phyloP scores from a whole-genome alignment of 108 stramenopile genomes.

The Skeletonema marinoi region DNA sequence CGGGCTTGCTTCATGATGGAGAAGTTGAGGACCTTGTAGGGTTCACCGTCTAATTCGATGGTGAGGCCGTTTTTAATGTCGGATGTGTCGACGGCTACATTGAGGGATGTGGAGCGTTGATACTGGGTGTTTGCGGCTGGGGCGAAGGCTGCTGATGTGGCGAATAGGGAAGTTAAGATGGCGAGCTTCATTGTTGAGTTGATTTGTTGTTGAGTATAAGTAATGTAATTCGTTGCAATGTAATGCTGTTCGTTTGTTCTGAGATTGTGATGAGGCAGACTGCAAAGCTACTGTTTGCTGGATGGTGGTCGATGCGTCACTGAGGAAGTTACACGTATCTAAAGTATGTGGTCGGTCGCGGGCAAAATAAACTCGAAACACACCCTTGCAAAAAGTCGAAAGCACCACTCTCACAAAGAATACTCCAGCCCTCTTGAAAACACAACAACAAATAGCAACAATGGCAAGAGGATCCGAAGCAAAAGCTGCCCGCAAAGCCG shows the following conservation, averaged over 20 bases:
- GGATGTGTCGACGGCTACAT: conserved; percentile 83
- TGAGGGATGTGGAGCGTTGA: conserved; percentile 18
- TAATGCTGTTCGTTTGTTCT: too few species aligned
- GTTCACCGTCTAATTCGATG: conserved; percentile 91
- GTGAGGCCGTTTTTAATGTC: conserved; percentile 97
- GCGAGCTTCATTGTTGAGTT: background rate
- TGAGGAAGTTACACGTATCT: too few species aligned
- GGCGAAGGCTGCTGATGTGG: conserved; percentile 17
- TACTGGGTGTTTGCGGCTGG: background rate
- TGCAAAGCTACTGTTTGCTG: too few species aligned
- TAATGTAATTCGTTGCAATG: too few species aligned
- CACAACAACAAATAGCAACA: conserved; percentile 17
- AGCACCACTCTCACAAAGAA: background rate
- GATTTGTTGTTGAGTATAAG: background rate
- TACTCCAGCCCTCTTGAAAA: too few species aligned
- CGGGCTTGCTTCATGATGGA: conserved; percentile 94
- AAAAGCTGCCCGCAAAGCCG: conserved; percentile 67
- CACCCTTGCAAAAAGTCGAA: background rate
- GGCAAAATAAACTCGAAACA: too few species aligned
- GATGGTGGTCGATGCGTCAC: too few species aligned
- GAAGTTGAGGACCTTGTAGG: conserved; percentile 87
- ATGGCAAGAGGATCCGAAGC: conserved; percentile 80
- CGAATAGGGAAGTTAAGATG: conserved; percentile 17
- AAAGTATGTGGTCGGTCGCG: too few species aligned
- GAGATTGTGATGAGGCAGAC: too few species aligned